Base-by-base conservation (phyloP, 306 rosid species). In the Hylodesmum podocarpum region DNA sequence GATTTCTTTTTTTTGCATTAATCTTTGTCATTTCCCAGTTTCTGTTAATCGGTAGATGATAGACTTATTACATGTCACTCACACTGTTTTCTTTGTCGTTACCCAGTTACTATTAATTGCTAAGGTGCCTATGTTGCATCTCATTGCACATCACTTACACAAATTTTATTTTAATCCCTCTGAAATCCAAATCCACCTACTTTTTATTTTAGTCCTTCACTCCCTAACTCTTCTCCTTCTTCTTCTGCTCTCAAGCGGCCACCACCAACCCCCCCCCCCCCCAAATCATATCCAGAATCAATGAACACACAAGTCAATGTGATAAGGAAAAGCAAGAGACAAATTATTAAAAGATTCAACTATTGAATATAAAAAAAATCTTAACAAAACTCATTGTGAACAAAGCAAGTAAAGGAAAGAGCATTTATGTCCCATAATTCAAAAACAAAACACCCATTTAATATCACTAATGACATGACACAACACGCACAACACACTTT, bases 401-500 rank as follows among this genome's bases (percentile, higher is more conserved):
- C 55, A 19, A 18, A 50, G 29, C 59, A 53, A 21, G 58, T 4
- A 51, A 40, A 19, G 14, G 58, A 51, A 51, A 51, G 21, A 2
- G 0, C 27, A 51, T 21, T 43, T 3, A 8, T 3, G 8, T 46
- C 36, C 39, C 76, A 86, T 57, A 40, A 7, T 31, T 69, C 64
- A 79, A 9, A 69, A 47, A 64, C 5, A 2, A 75, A 28, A 63
- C 55, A 65, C 66, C 31, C 40, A 41, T 69, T 54, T 22, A 62
- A 68, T 14, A 43, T 57, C 64, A 51, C 27, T 51, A 51, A 59
- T 24, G 36, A 72, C 25, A 59, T 24, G 36, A 72, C 25, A 59
- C 34, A 43, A 16, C 11, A 19, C 24, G 15, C 41, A 55, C n/a
- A 6, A 40, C 12, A 53, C 41, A 72, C 31, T 39, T 22, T 11